Evolutionary conservation across 108 stramenopile genomes (phyloP).

Genomic region (Cyclostephanos invisitatus): DNA sequence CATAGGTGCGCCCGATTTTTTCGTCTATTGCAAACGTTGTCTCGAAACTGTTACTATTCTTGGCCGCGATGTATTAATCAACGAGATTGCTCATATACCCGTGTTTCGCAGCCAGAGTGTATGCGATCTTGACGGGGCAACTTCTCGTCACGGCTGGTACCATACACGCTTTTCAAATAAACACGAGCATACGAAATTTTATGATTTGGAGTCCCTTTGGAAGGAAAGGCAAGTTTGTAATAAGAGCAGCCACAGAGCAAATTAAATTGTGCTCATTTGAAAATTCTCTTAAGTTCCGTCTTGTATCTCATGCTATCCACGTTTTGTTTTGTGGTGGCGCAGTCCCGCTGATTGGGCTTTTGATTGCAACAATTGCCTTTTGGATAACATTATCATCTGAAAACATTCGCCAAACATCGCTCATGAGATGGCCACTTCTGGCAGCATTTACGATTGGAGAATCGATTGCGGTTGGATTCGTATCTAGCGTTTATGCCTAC

Average conservation of each 20-base stretch:
- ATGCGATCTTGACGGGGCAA: conserved; percentile 75
- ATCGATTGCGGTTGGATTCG: conserved; percentile 71
- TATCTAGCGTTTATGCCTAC: conserved; percentile 69
- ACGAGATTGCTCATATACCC: background rate
- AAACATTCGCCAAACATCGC: conserved; percentile 58
- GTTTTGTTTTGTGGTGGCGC: background rate
- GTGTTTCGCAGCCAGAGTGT: conserved; percentile 61
- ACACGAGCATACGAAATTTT: conserved; percentile 46
- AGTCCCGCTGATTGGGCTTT: conserved; percentile 44
- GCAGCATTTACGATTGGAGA: conserved; percentile 80
- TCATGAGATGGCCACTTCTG: conserved; percentile 76
- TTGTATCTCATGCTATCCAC: background rate
- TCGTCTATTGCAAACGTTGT: background rate
- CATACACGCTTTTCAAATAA: conserved; percentile 61
- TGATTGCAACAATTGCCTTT: conserved; percentile 57
- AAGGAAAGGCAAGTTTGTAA: conserved; percentile 19
- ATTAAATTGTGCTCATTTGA: background rate
- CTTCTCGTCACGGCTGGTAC: conserved; percentile 67
- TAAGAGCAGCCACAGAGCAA: background rate
- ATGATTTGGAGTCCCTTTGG: conserved; percentile 42
- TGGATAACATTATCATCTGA: conserved; percentile 54
- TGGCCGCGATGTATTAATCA: background rate
- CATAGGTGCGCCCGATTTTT: background rate
- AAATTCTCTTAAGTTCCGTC: too few species aligned
- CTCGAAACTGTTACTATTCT: background rate